A percentile compares a stretch with the other conserved stretches of the same genome.
Evolutionary conservation across 441 rosid genomes (phyloP).

Genomic region (Lepidium campestre): DNA sequence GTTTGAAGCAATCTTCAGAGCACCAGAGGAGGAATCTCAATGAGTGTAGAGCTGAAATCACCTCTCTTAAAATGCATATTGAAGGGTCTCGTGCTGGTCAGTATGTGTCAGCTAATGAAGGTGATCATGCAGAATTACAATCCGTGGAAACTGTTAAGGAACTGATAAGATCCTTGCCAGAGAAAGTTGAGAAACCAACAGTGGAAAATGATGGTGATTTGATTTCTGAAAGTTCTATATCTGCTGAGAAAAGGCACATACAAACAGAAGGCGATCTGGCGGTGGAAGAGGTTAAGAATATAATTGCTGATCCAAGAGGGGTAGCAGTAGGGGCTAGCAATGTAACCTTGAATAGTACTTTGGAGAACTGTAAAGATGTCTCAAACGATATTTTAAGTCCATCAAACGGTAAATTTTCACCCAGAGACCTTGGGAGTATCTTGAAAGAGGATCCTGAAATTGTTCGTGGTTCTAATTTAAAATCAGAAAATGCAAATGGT

Average conservation of each 20-base stretch:
- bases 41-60: conserved; percentile 89
- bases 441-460: conserved; percentile 39
- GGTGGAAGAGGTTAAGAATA: conserved; percentile 59
- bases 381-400: conserved; percentile 29
- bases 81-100: conserved; percentile 69
- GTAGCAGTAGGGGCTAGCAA: conserved; percentile 28
- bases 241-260: conserved; percentile 37
- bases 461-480: conserved; percentile 31
- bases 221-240: conserved; percentile 29
- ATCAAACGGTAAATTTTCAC: conserved; percentile 30
- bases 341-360: conserved; percentile 21
- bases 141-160: conserved; percentile 49
- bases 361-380: conserved; percentile 35
- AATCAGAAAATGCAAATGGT: conserved; percentile 37
- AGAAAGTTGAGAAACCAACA: conserved; percentile 54
- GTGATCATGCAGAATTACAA: conserved; percentile 43
- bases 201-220: conserved; percentile 26
- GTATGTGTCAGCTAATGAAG: conserved; percentile 39
- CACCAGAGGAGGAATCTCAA: conserved; percentile 73
- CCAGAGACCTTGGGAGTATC: conserved; percentile 29
- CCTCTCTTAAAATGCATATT: conserved; percentile 83
- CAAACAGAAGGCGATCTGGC: conserved; percentile 60
- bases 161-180: conserved; percentile 52
- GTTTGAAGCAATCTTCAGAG: conserved; percentile 66
- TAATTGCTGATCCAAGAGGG: conserved; percentile 37